Percentiles rank a stretch among this genome's conserved stretches.
Evolutionary conservation across 768 basidiomycete genomes (phyloP).

Genomic region (Boletus reticuloceps): DNA sequence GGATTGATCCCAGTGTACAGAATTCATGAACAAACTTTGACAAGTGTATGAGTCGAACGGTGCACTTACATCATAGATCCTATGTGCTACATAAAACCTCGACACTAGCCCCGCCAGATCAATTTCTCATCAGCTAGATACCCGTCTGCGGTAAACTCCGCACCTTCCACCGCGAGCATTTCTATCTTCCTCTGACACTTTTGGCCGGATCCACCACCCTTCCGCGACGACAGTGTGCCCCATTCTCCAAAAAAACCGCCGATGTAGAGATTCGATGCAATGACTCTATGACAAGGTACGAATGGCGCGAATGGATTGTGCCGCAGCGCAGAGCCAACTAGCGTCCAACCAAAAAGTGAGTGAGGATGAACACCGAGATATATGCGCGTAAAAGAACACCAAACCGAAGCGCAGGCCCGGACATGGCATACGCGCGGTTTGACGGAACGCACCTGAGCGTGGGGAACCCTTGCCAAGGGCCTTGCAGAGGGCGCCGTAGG

Average conservation of each 20-base stretch:
- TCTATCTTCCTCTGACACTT: constrained; percentile 47
- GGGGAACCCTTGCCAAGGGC: constrained; percentile 56
- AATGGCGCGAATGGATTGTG: constrained; percentile 66
- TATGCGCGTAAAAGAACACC: no score
- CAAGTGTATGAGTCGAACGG: neutral
- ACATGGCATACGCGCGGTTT: neutral
- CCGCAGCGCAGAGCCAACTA: constrained; percentile 62
- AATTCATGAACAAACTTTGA: no score
- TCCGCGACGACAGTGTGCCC: constrained; percentile 31
- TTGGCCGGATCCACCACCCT: constrained; percentile 29
- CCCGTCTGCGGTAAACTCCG: constrained; percentile 46
- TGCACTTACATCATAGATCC: neutral
- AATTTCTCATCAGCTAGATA: constrained; percentile 31
- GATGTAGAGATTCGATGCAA: constrained; percentile 56
- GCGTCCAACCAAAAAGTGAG: neutral
- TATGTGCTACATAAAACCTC: neutral
- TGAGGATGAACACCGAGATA: neutral
- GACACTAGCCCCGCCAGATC: constrained; percentile 14
- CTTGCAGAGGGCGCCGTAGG: constrained; percentile 52
- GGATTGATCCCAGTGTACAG: neutral
- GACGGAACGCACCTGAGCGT: constrained; percentile 49
- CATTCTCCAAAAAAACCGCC: constrained; percentile 68
- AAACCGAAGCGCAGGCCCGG: no score
- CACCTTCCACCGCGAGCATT: constrained; percentile 52
- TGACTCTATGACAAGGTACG: constrained; percentile 69